These are phyloP conservation scores for Phaffia tasmanica DNA, from an alignment of 768 basidiomycete species.

Conservation along the genomic window DNA sequence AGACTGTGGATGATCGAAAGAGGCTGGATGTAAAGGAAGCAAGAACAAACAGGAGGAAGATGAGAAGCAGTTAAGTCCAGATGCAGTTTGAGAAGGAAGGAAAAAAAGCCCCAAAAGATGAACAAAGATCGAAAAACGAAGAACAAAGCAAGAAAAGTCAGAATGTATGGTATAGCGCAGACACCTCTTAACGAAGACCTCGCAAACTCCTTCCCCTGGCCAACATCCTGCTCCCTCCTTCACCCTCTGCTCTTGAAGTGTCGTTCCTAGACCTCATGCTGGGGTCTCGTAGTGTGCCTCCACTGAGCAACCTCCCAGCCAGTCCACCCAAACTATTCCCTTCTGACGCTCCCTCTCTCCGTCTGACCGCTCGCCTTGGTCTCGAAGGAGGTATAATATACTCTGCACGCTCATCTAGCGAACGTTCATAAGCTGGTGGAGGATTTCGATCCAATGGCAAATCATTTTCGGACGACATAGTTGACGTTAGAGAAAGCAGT, in stretches of 20 bases:
- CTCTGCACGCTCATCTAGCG: not conserved
- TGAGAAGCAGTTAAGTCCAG: not conserved
- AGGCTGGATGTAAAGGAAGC: not conserved
- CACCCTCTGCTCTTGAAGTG: too few relatives aligned
- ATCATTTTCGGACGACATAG: constrained; percentile 6
- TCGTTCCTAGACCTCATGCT: too few relatives aligned
- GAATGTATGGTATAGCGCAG: not conserved
- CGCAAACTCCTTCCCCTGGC: too few relatives aligned
- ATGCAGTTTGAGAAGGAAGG: not conserved
- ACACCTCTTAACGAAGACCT: not conserved
- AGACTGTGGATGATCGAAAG: not conserved
- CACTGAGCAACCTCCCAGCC: too few relatives aligned
- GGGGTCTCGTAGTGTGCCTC: too few relatives aligned
- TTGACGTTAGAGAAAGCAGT: not conserved
- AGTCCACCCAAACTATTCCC: too few relatives aligned
- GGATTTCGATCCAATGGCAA: not conserved
- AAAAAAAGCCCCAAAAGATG: not conserved
- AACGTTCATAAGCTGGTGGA: constrained; percentile 4
- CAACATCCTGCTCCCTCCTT: too few relatives aligned
- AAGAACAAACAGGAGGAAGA: not conserved
- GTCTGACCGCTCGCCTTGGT: not conserved
- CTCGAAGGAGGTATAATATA: not conserved
- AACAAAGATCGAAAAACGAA: not conserved
- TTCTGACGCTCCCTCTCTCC: too few relatives aligned
- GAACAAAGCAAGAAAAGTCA: not conserved